Percentiles rank a stretch among this genome's conserved stretches.
phyloP scores from a whole-genome alignment of 2,329 filamentous ascomycete species.

The Parascedosporium putredinis region DNA sequence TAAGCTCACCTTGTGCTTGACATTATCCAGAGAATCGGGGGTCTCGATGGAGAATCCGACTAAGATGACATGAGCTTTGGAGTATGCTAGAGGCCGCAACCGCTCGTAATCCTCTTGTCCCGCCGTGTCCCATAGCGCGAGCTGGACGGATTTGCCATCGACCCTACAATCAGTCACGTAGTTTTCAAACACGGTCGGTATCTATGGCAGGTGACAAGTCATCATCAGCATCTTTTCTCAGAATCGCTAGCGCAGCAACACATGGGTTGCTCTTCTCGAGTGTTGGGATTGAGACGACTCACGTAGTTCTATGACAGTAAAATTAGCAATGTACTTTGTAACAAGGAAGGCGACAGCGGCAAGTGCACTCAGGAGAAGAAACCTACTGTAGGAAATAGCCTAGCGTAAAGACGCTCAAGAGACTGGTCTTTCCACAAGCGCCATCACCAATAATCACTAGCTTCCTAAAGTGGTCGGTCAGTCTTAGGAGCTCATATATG shows the following conservation, averaged over 20 bases:
- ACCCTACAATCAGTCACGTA: slow-evolving; percentile 98
- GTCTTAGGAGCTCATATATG: too few relatives aligned
- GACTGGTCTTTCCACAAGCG: slow-evolving; percentile 95
- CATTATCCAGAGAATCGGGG: slow-evolving; percentile 92
- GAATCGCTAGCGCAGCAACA: too few relatives aligned
- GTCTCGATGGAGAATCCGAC: slow-evolving; percentile 94
- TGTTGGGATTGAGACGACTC: slow-evolving; percentile 21
- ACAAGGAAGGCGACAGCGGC: slow-evolving; percentile 9
- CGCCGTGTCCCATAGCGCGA: slow-evolving; percentile 98
- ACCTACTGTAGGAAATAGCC: slow-evolving; percentile 97
- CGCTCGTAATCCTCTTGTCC: slow-evolving; percentile 98
- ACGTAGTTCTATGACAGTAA: slow-evolving; percentile 42
- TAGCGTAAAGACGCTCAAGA: slow-evolving; percentile 93
- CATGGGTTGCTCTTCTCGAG: background rate
- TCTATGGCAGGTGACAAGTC: slow-evolving; percentile 33
- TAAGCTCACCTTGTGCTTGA: slow-evolving; percentile 79
- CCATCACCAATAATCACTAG: slow-evolving; percentile 95
- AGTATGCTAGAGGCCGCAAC: slow-evolving; percentile 86
- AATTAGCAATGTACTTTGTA: background rate
- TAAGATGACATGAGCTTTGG: slow-evolving; percentile 92
- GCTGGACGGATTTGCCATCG: slow-evolving; percentile 95
- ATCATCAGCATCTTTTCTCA: too few relatives aligned
- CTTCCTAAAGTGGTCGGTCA: slow-evolving; percentile 49
- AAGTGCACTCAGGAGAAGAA: slow-evolving; percentile 14
- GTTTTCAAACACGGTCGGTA: slow-evolving; percentile 97